These are phyloP conservation scores for Coemansia guatemalensis DNA, from an alignment of 192 early-diverging fungal species.

Conservation along the genomic window DNA sequence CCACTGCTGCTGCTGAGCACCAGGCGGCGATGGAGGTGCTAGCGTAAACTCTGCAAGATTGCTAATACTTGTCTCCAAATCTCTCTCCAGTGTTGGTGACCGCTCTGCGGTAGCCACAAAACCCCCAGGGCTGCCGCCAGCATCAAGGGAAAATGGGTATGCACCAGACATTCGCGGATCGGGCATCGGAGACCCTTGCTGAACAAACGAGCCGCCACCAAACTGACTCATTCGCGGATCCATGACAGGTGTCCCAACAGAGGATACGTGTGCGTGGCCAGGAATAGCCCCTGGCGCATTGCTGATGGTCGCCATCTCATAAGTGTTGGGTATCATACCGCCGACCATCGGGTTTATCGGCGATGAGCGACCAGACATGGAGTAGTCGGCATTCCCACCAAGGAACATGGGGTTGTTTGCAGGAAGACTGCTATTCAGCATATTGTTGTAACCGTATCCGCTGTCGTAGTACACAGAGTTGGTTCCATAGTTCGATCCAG, in stretches of 20 bases:
- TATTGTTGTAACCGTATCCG: conserved; percentile 53
- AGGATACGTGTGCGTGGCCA: conserved; percentile 20
- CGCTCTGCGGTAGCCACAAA: conserved; percentile 3
- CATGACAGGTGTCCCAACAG: conserved; percentile 13
- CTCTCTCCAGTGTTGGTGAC: background rate
- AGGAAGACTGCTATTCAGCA: conserved; percentile 35
- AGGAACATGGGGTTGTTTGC: conserved; percentile 9
- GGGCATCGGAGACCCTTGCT: conserved; percentile 13
- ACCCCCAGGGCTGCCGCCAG: background rate
- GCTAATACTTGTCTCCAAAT: conserved; percentile 1
- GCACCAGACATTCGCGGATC: conserved; percentile 34
- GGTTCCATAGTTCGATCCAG: conserved; percentile 36
- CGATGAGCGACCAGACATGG: conserved; percentile 40
- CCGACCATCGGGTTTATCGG: conserved; percentile 37
- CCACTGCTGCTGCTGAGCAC: conserved; percentile 33
- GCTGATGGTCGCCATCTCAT: conserved; percentile 45
- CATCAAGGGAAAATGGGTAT: background rate
- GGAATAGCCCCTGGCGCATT: conserved; percentile 7
- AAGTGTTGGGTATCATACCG: conserved; percentile 22
- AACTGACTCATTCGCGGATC: conserved; percentile 44
- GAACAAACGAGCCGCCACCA: conserved; percentile 24
- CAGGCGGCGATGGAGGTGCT: conserved; percentile 15
- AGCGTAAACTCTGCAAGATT: conserved; percentile 9
- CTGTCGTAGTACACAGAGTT: conserved; percentile 54
- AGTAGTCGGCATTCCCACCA: conserved; percentile 28